Evolutionary conservation across 2,329 filamentous ascomycete species (phyloP), one percentile per base, ranked within the genome.

Genomic region (Didymellaceae sp.): DNA sequence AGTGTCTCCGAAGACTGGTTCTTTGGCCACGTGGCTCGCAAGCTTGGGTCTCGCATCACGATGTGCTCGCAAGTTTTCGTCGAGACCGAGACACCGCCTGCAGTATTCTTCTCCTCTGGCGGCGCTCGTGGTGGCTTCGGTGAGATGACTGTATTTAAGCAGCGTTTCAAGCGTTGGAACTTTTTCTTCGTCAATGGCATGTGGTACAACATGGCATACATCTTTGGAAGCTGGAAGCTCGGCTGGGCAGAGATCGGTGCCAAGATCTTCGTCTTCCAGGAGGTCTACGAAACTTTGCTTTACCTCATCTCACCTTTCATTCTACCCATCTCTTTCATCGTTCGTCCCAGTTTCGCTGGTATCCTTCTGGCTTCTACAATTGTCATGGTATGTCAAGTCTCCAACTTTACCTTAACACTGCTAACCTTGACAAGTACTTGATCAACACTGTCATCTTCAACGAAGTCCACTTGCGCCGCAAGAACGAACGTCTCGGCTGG

Each of bases 1-100:
- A 75, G 70, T 1, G 75, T 81, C 7, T 78, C 75, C 0, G 78
- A 81, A 41, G 78, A 81, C 58, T 81, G 79, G 79, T 81, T 79
- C 64, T 78, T 81, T 30, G 79, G 79, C 1, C 76, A 80, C 59
- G 75, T 75, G 5, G 75, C 76, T 30, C 71, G 78, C 11, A 63
- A 73, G 20, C 64, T 77, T 13, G 77, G 79, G 6, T 76, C 71
- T 5, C 68, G 78, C 1, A 79, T 80, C 50, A 68, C 71, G 22
- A 79, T 81, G 77, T 80, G 78, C 54, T 77, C 76, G 2, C 72
- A 75, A 1, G 74, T 79, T 7, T 80, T 81, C 37, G 79, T 81
- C 14, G 78, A 81, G 54, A 81, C 79, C 0, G 76, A 79, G 52
- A 80, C 78, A 0, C 79, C 78, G 0, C 61, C 70, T 8, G 70